phyloP scores from a whole-genome alignment of 129 eudicot species.

The Helianthus annuus region HanXRQr2.0-SUNRISE NC_035438.2:144625529-144626028 shows the following conservation, averaged over 20 bases:
- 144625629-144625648: no score
- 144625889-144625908: constrained; percentile 97
- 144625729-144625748: constrained; percentile 12
- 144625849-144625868: constrained; percentile 31
- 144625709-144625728: background rate
- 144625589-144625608: no score
- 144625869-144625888: constrained; percentile 73
- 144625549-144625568: no score
- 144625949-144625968: constrained; percentile 48
- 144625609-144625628: no score
- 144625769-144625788: constrained; percentile 9
- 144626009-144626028: background rate
- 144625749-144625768: constrained; percentile 8
- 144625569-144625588: no score
- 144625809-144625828: constrained; percentile 54
- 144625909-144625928: constrained; percentile 89
- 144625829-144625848: constrained; percentile 70
- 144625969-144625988: constrained; percentile 73
- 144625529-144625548: no score
- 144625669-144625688: background rate
- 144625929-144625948: constrained; percentile 59
- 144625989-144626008: constrained; percentile 66
- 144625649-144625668: background rate
- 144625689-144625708: no score
- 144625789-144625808: constrained; percentile 34